These are phyloP conservation scores for Mollisia scopiformis DNA, from an alignment of 2,329 filamentous ascomycete genomes.

Conservation along the genomic window DNA sequence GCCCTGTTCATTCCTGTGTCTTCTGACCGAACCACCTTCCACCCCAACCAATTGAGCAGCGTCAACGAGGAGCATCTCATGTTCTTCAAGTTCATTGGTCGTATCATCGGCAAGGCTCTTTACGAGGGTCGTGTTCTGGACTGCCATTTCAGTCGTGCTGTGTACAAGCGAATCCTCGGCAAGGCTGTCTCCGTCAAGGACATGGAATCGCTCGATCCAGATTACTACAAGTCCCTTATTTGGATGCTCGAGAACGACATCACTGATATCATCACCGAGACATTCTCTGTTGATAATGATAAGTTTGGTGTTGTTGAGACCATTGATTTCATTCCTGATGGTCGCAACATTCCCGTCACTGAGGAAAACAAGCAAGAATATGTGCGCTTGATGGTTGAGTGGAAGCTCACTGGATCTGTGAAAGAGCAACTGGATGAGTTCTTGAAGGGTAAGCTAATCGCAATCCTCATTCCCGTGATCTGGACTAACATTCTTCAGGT, in stretches of 20 bases:
- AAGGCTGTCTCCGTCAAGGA: constrained; percentile 97
- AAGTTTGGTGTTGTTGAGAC: constrained; percentile 89
- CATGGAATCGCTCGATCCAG: constrained; percentile 97
- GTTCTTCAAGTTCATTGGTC: constrained; percentile 99
- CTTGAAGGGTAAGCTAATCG: constrained; percentile 66
- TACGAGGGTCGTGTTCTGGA: constrained; percentile 96
- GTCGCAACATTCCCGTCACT: constrained; percentile 89
- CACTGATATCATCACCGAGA: constrained; percentile 95
- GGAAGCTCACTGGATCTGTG: constrained; percentile 88
- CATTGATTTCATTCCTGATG: constrained; percentile 84
- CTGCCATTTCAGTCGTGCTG: constrained; percentile 97
- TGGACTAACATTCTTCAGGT: constrained; percentile 51
- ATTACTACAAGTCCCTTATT: constrained; percentile 97
- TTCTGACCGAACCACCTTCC: constrained; percentile 96
- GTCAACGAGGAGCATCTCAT: constrained; percentile 95
- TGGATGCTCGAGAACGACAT: constrained; percentile 99
- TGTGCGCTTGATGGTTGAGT: constrained; percentile 90
- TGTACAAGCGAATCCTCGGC: constrained; percentile 96
- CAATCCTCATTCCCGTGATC: neutral
- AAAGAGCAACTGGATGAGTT: constrained; percentile 94
- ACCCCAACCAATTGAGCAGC: constrained; percentile 90
- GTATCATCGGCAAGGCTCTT: constrained; percentile 96
- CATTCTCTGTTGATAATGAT: constrained; percentile 91
- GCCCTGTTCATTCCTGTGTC: constrained; percentile 96
- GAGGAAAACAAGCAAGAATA: constrained; percentile 99